Evolutionary conservation across 345 rosid genomes (phyloP), one percentile per base, ranked within the genome.

Genomic region (Zanthoxylum bungeanum): DNA sequence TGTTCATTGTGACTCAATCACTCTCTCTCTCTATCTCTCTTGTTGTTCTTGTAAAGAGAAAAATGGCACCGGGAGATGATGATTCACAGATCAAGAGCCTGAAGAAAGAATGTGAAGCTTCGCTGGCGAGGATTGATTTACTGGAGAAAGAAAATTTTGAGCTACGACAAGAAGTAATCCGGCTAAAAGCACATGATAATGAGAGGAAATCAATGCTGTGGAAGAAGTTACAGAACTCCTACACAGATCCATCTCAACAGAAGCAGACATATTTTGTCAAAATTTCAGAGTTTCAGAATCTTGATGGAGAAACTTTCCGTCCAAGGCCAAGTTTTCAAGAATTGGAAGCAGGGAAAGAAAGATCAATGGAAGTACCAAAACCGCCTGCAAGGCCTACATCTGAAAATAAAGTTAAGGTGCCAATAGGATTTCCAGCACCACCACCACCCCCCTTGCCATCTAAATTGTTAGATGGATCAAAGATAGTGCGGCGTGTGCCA

Each of bases 201-300:
- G 98, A 90, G 82, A 87, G 98, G 70, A 90, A 87, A 82, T 82
- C 95, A 55, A 74, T 85, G 80, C 91, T 90, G 12, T 90, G 98
- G 98, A 92, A 94, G 88, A 92, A 92, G 83, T 73, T 92, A 64
- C 97, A 94, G 76, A 88, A 74, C 75, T 69, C 90, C 46, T 70
- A 81, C 75, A 30, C 68, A 39, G 82, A 81, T 9, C 72, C 62
- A 7, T 64, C 83, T 66, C 84, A 44, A 40, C 81, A 78, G 85
- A 93, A 85, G 73, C 77, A 75, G 16, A 30, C 80, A 55, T 85
- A 81, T 34, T 71, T 71, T 76, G 75, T 69, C 56, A 82, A 88
- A 74, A 64, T 55, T 25, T 62, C 66, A 4, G 87, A 76, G 25
- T 44, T 44, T 44, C 80, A 79, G 75, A 51, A 50, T 70, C 67